A percentile compares a stretch with the other conserved stretches of the same genome.
These are phyloP conservation scores for Dioscorea zingiberensis DNA, from an alignment of 106 monocot genomes.

Conservation along the genomic window DNA sequence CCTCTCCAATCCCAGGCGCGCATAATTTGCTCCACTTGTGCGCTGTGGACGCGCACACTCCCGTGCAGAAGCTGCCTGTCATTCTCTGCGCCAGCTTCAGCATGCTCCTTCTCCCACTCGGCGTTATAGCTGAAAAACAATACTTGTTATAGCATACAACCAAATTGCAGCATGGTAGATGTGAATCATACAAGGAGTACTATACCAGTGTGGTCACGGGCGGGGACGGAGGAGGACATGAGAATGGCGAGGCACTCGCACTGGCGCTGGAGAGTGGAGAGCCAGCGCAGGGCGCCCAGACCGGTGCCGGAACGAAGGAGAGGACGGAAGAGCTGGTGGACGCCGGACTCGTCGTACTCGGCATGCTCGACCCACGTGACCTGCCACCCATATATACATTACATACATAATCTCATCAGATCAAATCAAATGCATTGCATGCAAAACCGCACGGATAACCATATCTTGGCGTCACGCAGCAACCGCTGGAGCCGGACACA, in stretches of 20 bases:
- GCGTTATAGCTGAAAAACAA: slow-evolving; percentile 27
- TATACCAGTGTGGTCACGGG: slow-evolving; percentile 34
- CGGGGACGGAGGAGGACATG: slow-evolving; percentile 42
- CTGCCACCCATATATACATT: too few relatives aligned
- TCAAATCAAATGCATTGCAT: background rate
- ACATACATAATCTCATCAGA: background rate
- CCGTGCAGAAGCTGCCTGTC: slow-evolving; percentile 83
- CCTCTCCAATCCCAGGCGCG: slow-evolving; percentile 43
- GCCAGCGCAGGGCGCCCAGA: slow-evolving; percentile 69
- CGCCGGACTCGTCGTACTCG: slow-evolving; percentile 59
- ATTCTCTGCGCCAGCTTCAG: slow-evolving; percentile 66
- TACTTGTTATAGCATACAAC: too few relatives aligned
- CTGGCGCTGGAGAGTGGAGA: slow-evolving; percentile 62
- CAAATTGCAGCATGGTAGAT: too few relatives aligned
- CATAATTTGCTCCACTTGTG: slow-evolving; percentile 63
- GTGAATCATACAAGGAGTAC: too few relatives aligned
- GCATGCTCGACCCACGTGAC: slow-evolving; percentile 88
- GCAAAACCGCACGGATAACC: too few relatives aligned
- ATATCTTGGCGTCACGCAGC: too few relatives aligned
- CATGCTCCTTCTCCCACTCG: slow-evolving; percentile 53
- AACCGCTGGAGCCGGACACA: background rate
- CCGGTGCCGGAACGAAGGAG: slow-evolving; percentile 63
- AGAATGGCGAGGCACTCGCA: slow-evolving; percentile 72
- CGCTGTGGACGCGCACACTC: slow-evolving; percentile 70
- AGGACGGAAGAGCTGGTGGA: slow-evolving; percentile 61